phyloP scores from a whole-genome alignment of 2,329 filamentous ascomycete species.

The Neurospora crassa region DNA sequence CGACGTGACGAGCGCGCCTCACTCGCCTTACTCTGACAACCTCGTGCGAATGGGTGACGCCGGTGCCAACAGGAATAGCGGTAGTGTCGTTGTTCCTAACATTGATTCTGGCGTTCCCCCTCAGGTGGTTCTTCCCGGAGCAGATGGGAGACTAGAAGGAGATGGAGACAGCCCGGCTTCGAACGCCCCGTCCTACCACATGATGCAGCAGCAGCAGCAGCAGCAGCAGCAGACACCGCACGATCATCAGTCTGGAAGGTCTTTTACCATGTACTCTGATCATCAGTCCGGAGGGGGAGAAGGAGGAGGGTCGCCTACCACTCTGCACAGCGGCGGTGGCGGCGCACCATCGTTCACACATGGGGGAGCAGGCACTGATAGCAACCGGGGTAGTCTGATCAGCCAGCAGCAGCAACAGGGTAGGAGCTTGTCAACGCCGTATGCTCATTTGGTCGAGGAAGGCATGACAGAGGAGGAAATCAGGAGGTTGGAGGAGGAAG shows the following conservation, averaged over 20 bases:
- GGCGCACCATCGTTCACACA: not conserved
- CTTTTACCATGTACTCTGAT: conserved; percentile 27
- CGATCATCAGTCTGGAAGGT: conserved; percentile 10
- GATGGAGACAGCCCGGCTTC: not conserved
- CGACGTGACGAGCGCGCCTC: conserved; percentile 25
- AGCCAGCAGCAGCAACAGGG: not conserved
- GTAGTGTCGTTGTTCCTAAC: not conserved
- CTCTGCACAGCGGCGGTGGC: not conserved
- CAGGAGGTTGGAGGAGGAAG: conserved; percentile 45
- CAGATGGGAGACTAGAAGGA: not conserved
- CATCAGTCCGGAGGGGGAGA: conserved; percentile 5
- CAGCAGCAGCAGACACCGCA: not conserved
- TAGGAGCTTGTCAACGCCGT: conserved; percentile 20
- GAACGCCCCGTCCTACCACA: conserved; percentile 1
- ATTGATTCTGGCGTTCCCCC: not conserved
- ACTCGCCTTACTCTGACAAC: conserved; percentile 36
- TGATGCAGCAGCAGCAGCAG: conserved; percentile 3
- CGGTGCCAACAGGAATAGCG: not conserved
- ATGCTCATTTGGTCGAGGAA: conserved; percentile 48
- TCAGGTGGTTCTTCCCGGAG: not conserved
- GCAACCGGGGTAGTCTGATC: not conserved
- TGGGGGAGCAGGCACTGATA: not conserved
- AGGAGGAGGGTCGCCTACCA: not conserved
- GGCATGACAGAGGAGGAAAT: conserved; percentile 51
- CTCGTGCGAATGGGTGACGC: not conserved